Base-by-base conservation (phyloP, 805 yeast genomes). In the Hanseniaspora jakobsenii region DNA sequence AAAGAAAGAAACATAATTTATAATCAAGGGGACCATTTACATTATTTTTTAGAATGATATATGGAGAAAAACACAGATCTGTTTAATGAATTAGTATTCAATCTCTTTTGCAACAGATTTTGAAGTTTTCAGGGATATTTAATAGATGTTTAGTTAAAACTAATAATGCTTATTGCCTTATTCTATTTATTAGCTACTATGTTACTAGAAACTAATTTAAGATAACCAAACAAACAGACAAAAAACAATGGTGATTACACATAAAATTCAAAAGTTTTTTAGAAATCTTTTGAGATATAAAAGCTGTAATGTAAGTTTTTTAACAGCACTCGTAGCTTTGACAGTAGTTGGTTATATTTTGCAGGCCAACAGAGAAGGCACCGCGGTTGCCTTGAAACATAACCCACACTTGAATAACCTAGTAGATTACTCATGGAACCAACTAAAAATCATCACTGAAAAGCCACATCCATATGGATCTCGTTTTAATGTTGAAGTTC, bases 391-490 rank as follows among this genome's bases (percentile, higher is more conserved):
- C n/a, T n/a, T n/a, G n/a, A n/a, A n/a, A n/a, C n/a, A n/a, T n/a
- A n/a, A n/a, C n/a, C n/a, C n/a, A n/a, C n/a, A n/a, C n/a, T 14
- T 38, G 10, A 19, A 32, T 16, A 29, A 34, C 6, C 53, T 57
- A 21, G 47, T 61, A 13, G 58, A 58, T 13, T 47, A 48, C 13
- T 58, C 81, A 2, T 87, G 95, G 95, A 49, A 61, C 2, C 82
- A 79, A 53, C 65, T 87, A 38, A 93, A 85, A 57, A 57, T 62
- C 3, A 77, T 87, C 9, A 80, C 91, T 0, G 54, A 62, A 26
- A 57, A 67, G 22, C 77, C 75, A 43, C 96, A 87, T 61, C 85
- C 95, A 1, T 87, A 81, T 60, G 74, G 76, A 19, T 78, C 94
- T 0, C 74, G 66, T 47, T 82, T 78, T 12, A 86, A 84, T 60